Conservation (phyloP, 2,329 filamentous ascomycete species). For the Oidium heveae region DNA sequence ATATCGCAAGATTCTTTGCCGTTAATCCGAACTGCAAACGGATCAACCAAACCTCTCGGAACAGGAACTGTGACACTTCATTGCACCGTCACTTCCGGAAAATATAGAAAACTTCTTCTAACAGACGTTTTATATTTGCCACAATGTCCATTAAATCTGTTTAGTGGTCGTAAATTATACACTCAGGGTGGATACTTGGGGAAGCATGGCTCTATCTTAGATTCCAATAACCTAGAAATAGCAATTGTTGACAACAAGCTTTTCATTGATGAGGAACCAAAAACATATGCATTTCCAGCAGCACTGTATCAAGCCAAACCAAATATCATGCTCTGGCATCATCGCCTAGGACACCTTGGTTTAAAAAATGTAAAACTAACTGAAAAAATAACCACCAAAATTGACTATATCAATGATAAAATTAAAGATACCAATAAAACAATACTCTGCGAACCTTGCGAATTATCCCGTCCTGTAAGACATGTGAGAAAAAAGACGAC, state of each 20-base stretch:
- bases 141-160: not conserved
- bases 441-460: not conserved
- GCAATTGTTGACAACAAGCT: not conserved
- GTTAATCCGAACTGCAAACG: not conserved
- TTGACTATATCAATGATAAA: not conserved
- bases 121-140: not conserved
- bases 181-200: not conserved
- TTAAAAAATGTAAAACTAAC: not conserved
- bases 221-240: not conserved
- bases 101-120: not conserved
- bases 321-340: not conserved
- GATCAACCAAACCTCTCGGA: not conserved
- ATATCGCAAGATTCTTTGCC: not conserved
- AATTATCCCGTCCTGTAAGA: not conserved
- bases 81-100: not conserved
- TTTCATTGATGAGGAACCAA: not conserved
- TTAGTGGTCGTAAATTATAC: not conserved
- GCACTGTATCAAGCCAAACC: not conserved
- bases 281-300: not conserved
- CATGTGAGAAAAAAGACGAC: not conserved
- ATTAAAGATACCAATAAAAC: not conserved
- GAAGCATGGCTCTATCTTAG: not conserved
- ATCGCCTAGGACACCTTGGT: not conserved
- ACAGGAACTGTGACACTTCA: not conserved
- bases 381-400: not conserved